Conservation (phyloP, 305 asterid species). For the Withania somnifera region DNA sequence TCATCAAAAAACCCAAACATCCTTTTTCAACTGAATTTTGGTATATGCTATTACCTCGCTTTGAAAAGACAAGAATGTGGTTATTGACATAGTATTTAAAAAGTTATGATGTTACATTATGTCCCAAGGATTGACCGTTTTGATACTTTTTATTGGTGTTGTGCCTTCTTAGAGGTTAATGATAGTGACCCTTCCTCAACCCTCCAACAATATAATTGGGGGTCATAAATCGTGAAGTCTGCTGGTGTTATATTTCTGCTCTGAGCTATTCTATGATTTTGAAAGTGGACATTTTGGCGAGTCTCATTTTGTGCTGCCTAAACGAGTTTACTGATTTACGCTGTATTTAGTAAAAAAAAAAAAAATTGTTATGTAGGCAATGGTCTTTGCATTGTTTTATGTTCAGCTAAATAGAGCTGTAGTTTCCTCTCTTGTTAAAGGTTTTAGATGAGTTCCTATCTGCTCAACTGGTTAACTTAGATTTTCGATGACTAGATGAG, state of each 20-base stretch:
- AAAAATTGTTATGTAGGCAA: not conserved
- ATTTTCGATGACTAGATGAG: not conserved
- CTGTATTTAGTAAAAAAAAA: not conserved
- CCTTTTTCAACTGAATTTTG: not conserved
- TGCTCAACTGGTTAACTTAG: not conserved
- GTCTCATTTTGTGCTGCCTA: not conserved
- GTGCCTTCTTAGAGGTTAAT: not conserved
- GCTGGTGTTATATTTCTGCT: not conserved
- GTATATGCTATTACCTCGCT: not conserved
- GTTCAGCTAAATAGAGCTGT: not conserved
- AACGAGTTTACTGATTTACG: not conserved
- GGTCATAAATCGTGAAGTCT: not conserved
- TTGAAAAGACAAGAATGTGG: too few species aligned
- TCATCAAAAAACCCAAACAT: not conserved
- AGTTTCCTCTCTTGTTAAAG: not conserved
- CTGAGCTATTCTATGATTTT: not conserved
- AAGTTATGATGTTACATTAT: too few species aligned
- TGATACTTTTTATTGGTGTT: not conserved
- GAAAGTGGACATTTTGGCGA: not conserved
- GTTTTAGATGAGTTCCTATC: not conserved
- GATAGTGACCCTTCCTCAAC: not conserved
- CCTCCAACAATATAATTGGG: not conserved
- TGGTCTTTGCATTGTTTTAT: not conserved
- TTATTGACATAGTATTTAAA: too few species aligned
- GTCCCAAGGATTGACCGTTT: not conserved